Conservation (phyloP, 306 rosid genomes). For the Cajanus cajan region DNA sequence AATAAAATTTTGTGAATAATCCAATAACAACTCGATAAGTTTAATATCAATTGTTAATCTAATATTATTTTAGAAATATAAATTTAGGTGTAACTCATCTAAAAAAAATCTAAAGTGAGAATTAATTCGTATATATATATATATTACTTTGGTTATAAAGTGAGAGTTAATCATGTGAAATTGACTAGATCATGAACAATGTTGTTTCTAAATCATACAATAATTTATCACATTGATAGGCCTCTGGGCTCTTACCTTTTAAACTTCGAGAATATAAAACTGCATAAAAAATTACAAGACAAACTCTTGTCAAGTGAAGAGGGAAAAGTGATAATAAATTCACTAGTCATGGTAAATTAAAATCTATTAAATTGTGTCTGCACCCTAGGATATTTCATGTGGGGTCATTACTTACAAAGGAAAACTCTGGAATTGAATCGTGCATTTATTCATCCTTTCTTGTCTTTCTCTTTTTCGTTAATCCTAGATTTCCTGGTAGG, state of each 20-base stretch:
- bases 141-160: no score
- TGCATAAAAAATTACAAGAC: neutral
- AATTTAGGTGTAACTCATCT: no score
- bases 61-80: no score
- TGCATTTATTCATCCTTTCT: neutral
- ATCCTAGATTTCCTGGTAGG: neutral
- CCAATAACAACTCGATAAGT: no score
- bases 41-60: no score
- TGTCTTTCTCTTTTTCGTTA: neutral
- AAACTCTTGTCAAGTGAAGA: neutral
- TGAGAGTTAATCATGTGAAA: no score
- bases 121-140: no score
- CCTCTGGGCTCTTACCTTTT: neutral
- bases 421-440: neutral
- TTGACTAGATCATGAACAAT: no score
- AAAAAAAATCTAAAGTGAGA: no score
- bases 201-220: no score
- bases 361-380: neutral
- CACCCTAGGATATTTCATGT: slow-evolving; percentile 2
- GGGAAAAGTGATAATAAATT: neutral
- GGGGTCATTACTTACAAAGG: neutral
- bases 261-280: neutral
- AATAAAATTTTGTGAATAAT: no score
- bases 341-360: neutral
- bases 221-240: neutral